Evolutionary conservation across 331 rosid genomes (phyloP).

Genomic region (Phaseolus coccineus): DNA sequence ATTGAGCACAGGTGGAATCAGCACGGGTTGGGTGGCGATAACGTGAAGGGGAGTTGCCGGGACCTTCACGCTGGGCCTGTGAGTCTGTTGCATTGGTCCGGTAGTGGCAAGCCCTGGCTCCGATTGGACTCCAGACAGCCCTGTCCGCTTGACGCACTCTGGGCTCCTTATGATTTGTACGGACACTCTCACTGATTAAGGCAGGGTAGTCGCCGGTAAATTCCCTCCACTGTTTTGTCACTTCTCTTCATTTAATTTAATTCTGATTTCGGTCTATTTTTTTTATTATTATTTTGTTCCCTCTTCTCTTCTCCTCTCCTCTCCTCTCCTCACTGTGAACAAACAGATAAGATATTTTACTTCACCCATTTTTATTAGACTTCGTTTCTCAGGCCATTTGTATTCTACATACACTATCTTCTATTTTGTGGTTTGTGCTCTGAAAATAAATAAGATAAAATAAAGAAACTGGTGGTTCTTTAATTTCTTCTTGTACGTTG

Average conservation of each 20-base stretch:
- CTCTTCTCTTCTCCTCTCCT: constrained; percentile 36
- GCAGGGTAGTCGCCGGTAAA: constrained; percentile 54
- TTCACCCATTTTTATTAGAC: constrained; percentile 14
- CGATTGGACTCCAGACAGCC: constrained; percentile 67
- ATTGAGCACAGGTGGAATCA: constrained; percentile 89
- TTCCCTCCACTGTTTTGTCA: constrained; percentile 47
- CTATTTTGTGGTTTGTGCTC: constrained; percentile 36
- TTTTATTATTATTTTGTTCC: not conserved
- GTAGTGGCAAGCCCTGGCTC: constrained; percentile 83
- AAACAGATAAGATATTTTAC: constrained; percentile 13
- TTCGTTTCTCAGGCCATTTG: constrained; percentile 28
- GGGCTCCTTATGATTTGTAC: constrained; percentile 77
- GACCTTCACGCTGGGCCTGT: constrained; percentile 83
- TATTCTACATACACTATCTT: constrained; percentile 16
- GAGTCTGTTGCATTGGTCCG: constrained; percentile 87
- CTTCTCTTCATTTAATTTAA: constrained; percentile 45
- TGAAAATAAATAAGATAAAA: constrained; percentile 46
- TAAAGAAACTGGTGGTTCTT: not conserved
- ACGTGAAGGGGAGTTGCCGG: constrained; percentile 77
- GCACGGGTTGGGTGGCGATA: constrained; percentile 87
- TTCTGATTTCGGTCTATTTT: constrained; percentile 28
- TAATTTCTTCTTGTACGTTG: constrained; percentile 37
- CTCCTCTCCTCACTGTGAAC: constrained; percentile 36
- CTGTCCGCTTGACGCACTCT: constrained; percentile 71
- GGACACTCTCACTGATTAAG: constrained; percentile 47